Conservation (phyloP, 2,329 filamentous ascomycete genomes). For the Penicillium decumbens region DNA sequence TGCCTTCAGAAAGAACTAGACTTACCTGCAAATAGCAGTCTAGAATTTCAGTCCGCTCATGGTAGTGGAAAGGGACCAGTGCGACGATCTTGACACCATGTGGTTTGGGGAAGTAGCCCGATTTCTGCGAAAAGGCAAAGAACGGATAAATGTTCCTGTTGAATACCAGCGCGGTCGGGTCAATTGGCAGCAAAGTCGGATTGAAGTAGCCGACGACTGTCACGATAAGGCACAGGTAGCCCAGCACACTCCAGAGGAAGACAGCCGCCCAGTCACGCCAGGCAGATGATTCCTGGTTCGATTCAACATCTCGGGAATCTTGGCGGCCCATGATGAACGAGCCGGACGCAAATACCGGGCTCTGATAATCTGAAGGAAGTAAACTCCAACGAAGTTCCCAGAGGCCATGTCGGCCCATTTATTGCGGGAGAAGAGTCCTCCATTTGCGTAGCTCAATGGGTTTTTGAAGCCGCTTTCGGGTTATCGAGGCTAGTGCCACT, state of each 20-base stretch:
- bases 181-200: conserved; percentile 19
- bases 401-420: conserved; percentile 2
- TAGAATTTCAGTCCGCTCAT: conserved; percentile 34
- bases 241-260: conserved; percentile 21
- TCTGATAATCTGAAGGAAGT: neutral
- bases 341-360: neutral
- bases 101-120: conserved; percentile 32
- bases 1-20: too few species aligned
- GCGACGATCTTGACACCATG: conserved; percentile 36
- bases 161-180: conserved; percentile 19
- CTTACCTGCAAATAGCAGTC: conserved; percentile 42
- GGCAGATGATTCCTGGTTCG: conserved; percentile 8
- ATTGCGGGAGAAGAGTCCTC: neutral
- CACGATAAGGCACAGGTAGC: conserved; percentile 26
- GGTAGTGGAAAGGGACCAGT: conserved; percentile 38
- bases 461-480: conserved; percentile 12
- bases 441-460: neutral
- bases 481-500: neutral
- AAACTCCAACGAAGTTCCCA: neutral
- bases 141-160: conserved; percentile 25
- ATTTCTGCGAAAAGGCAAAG: conserved; percentile 28
- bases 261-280: conserved; percentile 21
- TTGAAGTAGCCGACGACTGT: conserved; percentile 17
- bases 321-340: conserved; percentile 21
- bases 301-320: conserved; percentile 21